Percentiles rank a stretch among this genome's conserved stretches.
Evolutionary conservation across 78 protist species (phyloP).

Genomic region (Polysphondylium violaceum): DNA sequence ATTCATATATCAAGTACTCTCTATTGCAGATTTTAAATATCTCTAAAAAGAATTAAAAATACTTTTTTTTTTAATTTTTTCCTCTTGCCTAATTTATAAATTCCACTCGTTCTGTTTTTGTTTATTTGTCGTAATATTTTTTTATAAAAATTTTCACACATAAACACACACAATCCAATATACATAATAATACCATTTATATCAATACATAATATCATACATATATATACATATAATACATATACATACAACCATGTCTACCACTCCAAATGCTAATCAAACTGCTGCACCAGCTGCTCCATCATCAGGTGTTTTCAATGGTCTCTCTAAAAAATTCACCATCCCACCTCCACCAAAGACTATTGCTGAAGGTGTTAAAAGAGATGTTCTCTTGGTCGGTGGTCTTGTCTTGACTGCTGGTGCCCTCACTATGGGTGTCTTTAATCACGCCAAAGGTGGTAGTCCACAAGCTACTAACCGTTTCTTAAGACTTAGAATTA

Average conservation of each 20-base stretch:
- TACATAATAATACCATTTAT: too few species aligned
- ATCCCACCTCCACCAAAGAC: constrained; percentile 78
- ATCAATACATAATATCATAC: too few species aligned
- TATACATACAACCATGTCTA: not conserved
- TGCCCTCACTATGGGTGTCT: constrained; percentile 48
- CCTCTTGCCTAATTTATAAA: too few species aligned
- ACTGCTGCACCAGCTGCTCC: not conserved
- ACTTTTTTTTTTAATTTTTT: too few species aligned
- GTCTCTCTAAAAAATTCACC: constrained; percentile 37
- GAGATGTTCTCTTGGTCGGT: constrained; percentile 69
- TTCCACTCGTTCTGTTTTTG: too few species aligned
- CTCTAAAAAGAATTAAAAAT: too few species aligned
- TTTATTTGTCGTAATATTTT: too few species aligned
- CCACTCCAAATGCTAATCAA: not conserved
- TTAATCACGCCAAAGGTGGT: constrained; percentile 59
- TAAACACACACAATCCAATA: too few species aligned
- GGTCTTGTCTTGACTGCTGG: constrained; percentile 15
- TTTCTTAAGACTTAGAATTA: constrained; percentile 57
- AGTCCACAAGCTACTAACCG: constrained; percentile 12
- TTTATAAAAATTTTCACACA: too few species aligned
- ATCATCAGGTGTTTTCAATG: not conserved
- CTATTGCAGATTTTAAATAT: too few species aligned
- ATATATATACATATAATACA: not conserved
- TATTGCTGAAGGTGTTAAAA: constrained; percentile 47
- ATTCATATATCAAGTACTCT: too few species aligned